These are phyloP conservation scores for Aspergillus sp. DNA, from an alignment of 2,329 filamentous ascomycete species.

Conservation along the genomic window DNA sequence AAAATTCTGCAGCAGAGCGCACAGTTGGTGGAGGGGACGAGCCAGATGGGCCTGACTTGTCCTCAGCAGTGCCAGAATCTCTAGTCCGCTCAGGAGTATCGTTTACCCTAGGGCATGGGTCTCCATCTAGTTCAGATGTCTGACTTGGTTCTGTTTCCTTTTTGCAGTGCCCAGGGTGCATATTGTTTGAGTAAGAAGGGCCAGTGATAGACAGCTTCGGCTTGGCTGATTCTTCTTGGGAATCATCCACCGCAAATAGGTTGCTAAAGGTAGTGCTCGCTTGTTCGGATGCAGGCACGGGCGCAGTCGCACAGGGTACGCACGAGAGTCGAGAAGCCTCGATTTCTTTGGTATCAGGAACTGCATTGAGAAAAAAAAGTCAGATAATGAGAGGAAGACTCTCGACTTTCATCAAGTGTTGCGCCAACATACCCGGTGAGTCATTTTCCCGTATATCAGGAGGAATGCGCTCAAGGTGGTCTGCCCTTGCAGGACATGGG, in stretches of 20 bases:
- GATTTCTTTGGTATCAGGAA: conserved; percentile 9
- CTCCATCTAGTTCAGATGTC: not conserved
- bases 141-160: not conserved
- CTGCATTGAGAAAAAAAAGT: conserved; percentile 8
- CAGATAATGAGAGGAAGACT: conserved; percentile 3
- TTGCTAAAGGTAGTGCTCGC: conserved; percentile 6
- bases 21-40: not conserved
- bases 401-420: conserved; percentile 8
- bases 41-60: not conserved
- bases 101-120: not conserved
- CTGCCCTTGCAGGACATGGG: not conserved
- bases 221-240: conserved; percentile 7
- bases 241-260: conserved; percentile 3
- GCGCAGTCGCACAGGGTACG: conserved; percentile 2
- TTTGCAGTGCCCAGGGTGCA: not conserved
- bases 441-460: conserved; percentile 2
- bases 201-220: not conserved
- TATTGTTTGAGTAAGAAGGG: not conserved
- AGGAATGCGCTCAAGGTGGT: not conserved
- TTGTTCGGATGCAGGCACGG: conserved; percentile 11
- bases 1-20: not conserved
- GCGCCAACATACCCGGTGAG: conserved; percentile 7
- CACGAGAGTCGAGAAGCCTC: conserved; percentile 9
- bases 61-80: not conserved
- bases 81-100: not conserved